Evolutionary conservation across 192 early-diverging fungal genomes (phyloP).

Genomic region (Coemansia sp.): DNA sequence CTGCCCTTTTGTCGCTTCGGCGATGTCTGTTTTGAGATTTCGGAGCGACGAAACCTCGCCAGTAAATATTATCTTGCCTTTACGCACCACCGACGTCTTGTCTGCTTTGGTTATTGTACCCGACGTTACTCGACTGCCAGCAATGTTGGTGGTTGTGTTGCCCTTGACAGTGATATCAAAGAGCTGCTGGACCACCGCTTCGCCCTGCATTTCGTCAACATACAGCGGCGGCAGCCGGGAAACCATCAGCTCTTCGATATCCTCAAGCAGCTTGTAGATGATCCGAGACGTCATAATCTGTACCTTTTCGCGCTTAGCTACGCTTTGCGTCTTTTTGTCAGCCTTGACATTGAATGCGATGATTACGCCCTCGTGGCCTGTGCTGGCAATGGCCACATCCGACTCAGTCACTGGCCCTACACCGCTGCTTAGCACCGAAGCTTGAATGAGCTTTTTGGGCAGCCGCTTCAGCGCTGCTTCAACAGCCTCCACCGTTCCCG

Average conservation of each 20-base stretch:
- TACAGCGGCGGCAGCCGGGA: constrained; percentile 76
- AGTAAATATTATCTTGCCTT: constrained; percentile 67
- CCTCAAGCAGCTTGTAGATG: constrained; percentile 93
- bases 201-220: constrained; percentile 76
- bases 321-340: constrained; percentile 66
- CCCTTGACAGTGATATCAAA: constrained; percentile 82
- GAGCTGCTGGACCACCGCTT: constrained; percentile 81
- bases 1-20: constrained; percentile 86
- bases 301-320: constrained; percentile 64
- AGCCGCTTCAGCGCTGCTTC: constrained; percentile 71
- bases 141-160: constrained; percentile 66
- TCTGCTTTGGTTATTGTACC: constrained; percentile 66
- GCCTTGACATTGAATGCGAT: constrained; percentile 88
- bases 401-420: constrained; percentile 86
- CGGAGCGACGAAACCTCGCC: constrained; percentile 67
- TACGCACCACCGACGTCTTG: constrained; percentile 65
- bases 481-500: constrained; percentile 89
- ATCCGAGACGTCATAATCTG: constrained; percentile 70
- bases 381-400: constrained; percentile 74
- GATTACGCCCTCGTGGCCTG: constrained; percentile 59
- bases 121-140: constrained; percentile 80
- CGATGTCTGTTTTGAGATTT: constrained; percentile 87
- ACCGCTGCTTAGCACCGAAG: constrained; percentile 71
- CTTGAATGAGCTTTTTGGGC: constrained; percentile 71
- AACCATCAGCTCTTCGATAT: constrained; percentile 73